Conservation (phyloP, 768 basidiomycete species). For the Gyrodon lividus region DNA sequence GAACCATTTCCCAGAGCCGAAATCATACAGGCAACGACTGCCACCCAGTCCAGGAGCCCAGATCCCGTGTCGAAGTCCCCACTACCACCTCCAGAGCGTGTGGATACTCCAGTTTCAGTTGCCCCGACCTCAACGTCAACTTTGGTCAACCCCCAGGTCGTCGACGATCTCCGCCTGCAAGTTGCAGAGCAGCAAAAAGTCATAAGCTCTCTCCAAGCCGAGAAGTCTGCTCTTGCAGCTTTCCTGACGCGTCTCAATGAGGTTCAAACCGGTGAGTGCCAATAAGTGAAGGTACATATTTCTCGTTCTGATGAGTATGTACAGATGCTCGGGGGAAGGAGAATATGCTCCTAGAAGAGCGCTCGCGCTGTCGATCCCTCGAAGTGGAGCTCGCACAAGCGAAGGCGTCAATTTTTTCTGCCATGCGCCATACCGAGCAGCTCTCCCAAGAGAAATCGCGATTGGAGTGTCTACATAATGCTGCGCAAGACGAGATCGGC, state of each 20-base stretch:
- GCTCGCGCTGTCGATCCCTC: constrained; percentile 17
- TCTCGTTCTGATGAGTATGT: background rate
- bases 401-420: constrained; percentile 5
- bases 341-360: constrained; percentile 20
- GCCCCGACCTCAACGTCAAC: constrained; percentile 1
- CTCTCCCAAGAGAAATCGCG: constrained; percentile 24
- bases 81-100: constrained; percentile 14
- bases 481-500: constrained; percentile 16
- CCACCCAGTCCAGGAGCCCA: constrained; percentile 36
- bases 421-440: constrained; percentile 16
- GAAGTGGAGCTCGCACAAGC: constrained; percentile 20
- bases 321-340: constrained; percentile 18
- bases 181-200: constrained; percentile 19
- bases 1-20: constrained; percentile 52
- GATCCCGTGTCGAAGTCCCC: constrained; percentile 15
- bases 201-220: constrained; percentile 21
- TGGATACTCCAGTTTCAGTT: constrained; percentile 2
- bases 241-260: constrained; percentile 31
- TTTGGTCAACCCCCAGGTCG: background rate
- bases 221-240: constrained; percentile 27
- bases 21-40: constrained; percentile 26
- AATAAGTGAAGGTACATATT: background rate
- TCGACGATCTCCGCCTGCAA: constrained; percentile 14
- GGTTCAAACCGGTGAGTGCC: constrained; percentile 30
- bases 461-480: constrained; percentile 15